Evolutionary conservation across 257 asterid species (phyloP), one percentile per base, ranked within the genome.

Genomic region (Dorcoceras hygrometricum): DNA sequence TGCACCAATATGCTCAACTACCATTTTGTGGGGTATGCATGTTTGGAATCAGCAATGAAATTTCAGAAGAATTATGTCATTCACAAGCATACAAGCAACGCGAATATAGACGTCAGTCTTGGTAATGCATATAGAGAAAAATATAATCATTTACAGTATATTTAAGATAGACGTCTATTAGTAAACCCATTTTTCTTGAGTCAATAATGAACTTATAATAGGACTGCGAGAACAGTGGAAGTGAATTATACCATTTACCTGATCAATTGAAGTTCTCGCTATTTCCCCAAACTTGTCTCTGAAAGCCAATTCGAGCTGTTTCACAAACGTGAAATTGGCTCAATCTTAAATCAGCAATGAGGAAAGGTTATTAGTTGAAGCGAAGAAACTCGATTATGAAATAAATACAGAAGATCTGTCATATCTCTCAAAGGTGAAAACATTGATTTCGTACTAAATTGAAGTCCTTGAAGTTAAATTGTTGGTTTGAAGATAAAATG

Each of bases 301-400:
- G 78, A 88, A 88, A 76, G 97, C 95, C 77, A 94, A 72, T 77
- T 94, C 97, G 28, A 94, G 89, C 97, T 94, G 82, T 80, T 64
- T 28, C 61, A 73, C 67, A 74, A 67, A 59, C 69, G 68, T 10
- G 54, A 71, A 70, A 65, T 57, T 57, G 77, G 58, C 26, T 69
- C 64, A 75, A 72, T 59, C 26, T 71, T 67, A 50, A 76, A 53
- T 73, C 66, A 76, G 76, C 59, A 29, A 73, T 67, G 56, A 57
- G 27, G 27, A 72, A 67, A 59, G 73, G 58, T 46, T 74, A 36
- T 8, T 64, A 69, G 60, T 59, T 29, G 57, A 53, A 63, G 67
- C 26, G 32, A 65, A 19, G 57, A 63, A 43, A 59, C 57, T 64
- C 31, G 62, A 51, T 39, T 46, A 64, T 27, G 39, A 70, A 53